A percentile compares a stretch with the other conserved stretches of the same genome.
phyloP scores from a whole-genome alignment of 192 early-diverging fungal genomes.

The Coemansia sp. region DNA sequence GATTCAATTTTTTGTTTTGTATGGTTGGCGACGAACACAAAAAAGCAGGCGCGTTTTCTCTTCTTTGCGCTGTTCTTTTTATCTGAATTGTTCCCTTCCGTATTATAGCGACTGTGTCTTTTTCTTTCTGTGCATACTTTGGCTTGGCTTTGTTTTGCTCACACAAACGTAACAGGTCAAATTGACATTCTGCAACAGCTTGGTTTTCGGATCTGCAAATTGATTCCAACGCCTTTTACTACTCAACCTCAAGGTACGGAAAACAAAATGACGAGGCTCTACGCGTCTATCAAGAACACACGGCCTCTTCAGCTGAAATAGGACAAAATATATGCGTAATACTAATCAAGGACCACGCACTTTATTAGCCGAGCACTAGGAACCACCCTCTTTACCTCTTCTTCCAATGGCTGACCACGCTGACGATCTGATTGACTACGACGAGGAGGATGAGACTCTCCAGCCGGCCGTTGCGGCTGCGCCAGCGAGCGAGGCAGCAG shows the following conservation, averaged over 20 bases:
- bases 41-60: background rate
- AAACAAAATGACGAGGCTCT: background rate
- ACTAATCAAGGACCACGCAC: background rate
- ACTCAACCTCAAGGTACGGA: background rate
- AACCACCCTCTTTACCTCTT: too few relatives aligned
- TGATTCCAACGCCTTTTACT: background rate
- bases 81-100: background rate
- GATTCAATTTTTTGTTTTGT: background rate
- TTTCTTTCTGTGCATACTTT: background rate
- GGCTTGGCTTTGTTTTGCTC: background rate
- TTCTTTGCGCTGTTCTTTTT: background rate
- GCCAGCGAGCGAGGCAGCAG: conserved; percentile 40
- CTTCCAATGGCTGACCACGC: conserved; percentile 63
- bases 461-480: conserved; percentile 52
- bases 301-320: background rate
- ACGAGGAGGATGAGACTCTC: conserved; percentile 80
- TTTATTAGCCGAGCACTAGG: background rate
- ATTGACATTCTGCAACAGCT: background rate
- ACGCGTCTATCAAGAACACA: background rate
- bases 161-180: background rate
- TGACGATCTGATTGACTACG: conserved; percentile 96
- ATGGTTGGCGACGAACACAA: background rate
- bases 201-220: background rate
- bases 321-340: background rate
- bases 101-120: background rate